Percentiles rank a stretch among this genome's conserved stretches.
phyloP scores from a whole-genome alignment of 139 green algal species.

The Auxenochlorella pyrenoidosa region DNA sequence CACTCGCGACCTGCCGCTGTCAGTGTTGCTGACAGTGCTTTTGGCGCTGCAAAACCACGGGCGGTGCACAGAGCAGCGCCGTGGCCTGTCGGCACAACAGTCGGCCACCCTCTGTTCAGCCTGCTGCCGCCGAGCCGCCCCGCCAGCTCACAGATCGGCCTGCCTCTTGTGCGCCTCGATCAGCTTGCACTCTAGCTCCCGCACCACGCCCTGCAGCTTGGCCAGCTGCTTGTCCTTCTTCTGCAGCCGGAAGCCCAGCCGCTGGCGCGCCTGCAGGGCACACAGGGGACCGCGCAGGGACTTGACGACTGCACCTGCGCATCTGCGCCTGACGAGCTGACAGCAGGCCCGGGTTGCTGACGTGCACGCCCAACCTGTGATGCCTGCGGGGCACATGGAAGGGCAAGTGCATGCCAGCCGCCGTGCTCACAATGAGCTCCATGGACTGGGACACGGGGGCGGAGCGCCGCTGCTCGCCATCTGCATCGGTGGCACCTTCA shows the following conservation, averaged over 20 bases:
- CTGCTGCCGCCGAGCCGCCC: not conserved
- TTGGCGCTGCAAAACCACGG: not conserved
- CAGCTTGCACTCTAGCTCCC: conserved; percentile 71
- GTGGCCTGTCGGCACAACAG: conserved; percentile 43
- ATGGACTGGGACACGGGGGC: not conserved
- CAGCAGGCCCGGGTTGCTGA: not conserved
- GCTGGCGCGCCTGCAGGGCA: conserved; percentile 25
- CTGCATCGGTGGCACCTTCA: not conserved
- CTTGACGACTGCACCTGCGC: too few species aligned
- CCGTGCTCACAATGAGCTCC: conserved; percentile 15
- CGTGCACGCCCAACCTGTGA: not conserved
- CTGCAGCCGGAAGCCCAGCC: conserved; percentile 39
- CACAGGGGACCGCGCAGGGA: not conserved
- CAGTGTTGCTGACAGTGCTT: too few species aligned
- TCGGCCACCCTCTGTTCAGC: not conserved
- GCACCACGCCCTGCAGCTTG: conserved; percentile 67
- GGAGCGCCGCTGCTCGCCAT: not conserved
- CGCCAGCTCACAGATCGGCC: conserved; percentile 52
- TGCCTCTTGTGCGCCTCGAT: conserved; percentile 63
- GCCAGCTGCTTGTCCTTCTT: conserved; percentile 60
- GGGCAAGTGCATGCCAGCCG: too few species aligned
- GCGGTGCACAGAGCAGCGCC: too few species aligned
- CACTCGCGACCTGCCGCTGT: not conserved
- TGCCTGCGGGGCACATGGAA: not conserved
- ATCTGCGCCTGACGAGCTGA: not conserved